These are phyloP conservation scores for Nicotiana otophora DNA, from an alignment of 257 asterid species.

Conservation along the genomic window DNA sequence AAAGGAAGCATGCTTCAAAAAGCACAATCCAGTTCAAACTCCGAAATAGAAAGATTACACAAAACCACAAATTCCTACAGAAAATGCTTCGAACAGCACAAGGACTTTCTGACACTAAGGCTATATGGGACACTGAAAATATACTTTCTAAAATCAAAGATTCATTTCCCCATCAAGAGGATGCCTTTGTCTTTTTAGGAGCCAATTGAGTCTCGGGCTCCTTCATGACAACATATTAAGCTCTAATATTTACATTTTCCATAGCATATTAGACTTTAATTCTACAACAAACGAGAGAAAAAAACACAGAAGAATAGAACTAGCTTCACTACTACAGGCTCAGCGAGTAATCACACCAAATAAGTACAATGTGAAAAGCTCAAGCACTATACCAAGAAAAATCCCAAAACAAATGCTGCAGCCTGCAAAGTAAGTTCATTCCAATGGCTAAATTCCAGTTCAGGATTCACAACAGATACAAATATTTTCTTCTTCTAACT, in stretches of 20 bases:
- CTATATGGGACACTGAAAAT: neutral
- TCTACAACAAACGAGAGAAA: neutral
- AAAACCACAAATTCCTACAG: neutral
- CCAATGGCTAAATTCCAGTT: too few relatives aligned
- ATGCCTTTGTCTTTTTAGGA: neutral
- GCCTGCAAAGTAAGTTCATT: too few relatives aligned
- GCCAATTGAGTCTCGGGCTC: conserved; percentile 17
- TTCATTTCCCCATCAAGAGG: neutral
- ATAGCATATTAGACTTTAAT: neutral
- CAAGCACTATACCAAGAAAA: neutral
- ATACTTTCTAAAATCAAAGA: neutral
- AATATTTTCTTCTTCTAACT: too few relatives aligned
- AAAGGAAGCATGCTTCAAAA: neutral
- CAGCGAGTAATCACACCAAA: neutral
- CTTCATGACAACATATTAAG: too few relatives aligned
- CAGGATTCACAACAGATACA: too few relatives aligned
- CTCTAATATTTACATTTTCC: too few relatives aligned
- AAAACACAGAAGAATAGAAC: neutral
- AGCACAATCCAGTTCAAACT: neutral
- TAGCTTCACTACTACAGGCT: neutral
- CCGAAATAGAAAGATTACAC: neutral
- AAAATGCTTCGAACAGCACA: neutral
- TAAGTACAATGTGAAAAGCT: neutral
- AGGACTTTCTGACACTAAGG: neutral
- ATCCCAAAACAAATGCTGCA: neutral